Evolutionary conservation across 805 yeast species (phyloP), one percentile per base, ranked within the genome.

Genomic region (Spathaspora passalidarum): DNA sequence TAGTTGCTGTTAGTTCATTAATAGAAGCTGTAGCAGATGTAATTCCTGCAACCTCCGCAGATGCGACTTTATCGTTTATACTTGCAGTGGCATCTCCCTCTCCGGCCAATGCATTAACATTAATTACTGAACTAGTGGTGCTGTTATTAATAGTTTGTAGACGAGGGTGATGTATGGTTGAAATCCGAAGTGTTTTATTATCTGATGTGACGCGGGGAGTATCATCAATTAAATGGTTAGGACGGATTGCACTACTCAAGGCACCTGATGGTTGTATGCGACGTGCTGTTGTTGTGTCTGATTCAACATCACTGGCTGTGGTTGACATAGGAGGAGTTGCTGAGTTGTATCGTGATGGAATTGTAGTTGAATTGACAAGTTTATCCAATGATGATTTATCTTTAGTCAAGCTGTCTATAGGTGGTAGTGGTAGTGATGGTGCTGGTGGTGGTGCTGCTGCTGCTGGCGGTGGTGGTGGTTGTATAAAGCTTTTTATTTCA

Each of bases 191-290:
- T 11, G 62, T 54, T 38, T 61, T 64, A 47, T 59, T 60, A 45
- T 70, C 74, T 0, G 76, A 65, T 0, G 64, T 67, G 4, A 71
- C 73, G 17, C 64, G 49, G 1, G 72, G 53, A 13, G 42, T 10
- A 8, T 10, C 14, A 29, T 29, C 34, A 29, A 17, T 26, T 4
- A 26, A n/a, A n/a, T n/a, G n/a, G n/a, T n/a, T n/a, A n/a, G n/a
- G n/a, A n/a, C n/a, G n/a, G n/a, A n/a, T n/a, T n/a, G n/a, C n/a
- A n/a, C n/a, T n/a, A n/a, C n/a, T n/a, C n/a, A n/a, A n/a, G n/a
- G n/a, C n/a, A n/a, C n/a, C n/a, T 11, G n/a, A 14, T 26, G 5
- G 32, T 26, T 26, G 34, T 14, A 6, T 29, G 34, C 14, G 4
- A 29, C 34, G 14, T 26, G 32, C 8, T 26, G 8, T 5, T 26